Evolutionary conservation across 176 grass and related monocot genomes (phyloP).

Genomic region (Rhynchospora tenuis): DNA sequence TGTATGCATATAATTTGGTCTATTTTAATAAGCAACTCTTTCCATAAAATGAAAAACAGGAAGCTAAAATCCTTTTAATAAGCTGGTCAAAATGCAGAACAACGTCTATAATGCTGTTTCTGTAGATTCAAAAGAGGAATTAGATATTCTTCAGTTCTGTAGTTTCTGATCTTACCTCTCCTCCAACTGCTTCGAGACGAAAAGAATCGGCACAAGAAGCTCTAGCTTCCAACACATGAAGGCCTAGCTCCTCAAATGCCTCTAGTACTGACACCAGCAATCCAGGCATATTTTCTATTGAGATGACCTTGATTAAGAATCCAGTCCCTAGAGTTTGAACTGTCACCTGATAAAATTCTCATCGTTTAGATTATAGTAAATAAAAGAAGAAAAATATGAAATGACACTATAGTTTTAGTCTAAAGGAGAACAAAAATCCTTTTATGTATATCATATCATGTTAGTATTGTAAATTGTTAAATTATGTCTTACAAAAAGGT

Average conservation of each 20-base stretch:
- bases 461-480: background rate
- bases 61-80: background rate
- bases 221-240: constrained; percentile 47
- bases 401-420: background rate
- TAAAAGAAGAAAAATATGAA: background rate
- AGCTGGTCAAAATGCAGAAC: too few species aligned
- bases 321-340: constrained; percentile 42
- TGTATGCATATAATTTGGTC: background rate
- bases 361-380: background rate
- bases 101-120: too few species aligned
- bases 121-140: background rate
- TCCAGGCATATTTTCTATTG: constrained; percentile 39
- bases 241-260: constrained; percentile 56
- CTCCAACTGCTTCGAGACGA: constrained; percentile 42
- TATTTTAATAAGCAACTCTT: background rate
- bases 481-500: background rate
- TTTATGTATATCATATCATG: background rate
- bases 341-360: constrained; percentile 33
- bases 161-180: constrained; percentile 26
- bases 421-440: background rate
- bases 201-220: constrained; percentile 54
- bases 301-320: constrained; percentile 60
- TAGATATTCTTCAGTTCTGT: background rate
- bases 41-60: background rate
- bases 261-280: constrained; percentile 48